Base-by-base conservation (phyloP, 441 rosid species). In the Pelargonium australe region DNA sequence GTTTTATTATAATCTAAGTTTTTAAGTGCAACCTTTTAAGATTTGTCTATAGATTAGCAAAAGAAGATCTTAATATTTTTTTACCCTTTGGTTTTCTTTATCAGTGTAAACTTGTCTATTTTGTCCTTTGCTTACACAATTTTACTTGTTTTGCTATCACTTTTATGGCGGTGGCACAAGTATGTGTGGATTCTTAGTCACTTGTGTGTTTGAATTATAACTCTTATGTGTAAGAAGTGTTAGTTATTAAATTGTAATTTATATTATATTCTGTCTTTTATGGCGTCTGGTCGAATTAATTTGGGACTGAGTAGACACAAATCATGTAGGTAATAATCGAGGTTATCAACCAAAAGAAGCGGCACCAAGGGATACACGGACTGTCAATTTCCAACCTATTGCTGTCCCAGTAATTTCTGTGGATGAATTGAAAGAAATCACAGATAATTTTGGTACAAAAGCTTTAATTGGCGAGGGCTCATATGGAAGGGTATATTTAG, bases 391-490 rank as follows among this genome's bases (percentile, higher is more conserved):
- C 70, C 83, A 86, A 75, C 89, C 88, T 31, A 81, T 86, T 40
- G 69, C 78, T 63, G 80, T 85, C 64, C 80, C 83, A 10, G 76
- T 75, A 11, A 76, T 85, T 73, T 19, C 75, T 7, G 80, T 86
- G 11, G 83, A 82, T 71, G 90, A 86, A 37, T 49, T 83, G 61
- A 82, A 77, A 85, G 85, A 76, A 0, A 77, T 85, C 14, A 86
- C 85, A 0, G 86, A 83, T 74, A 80, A 85, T 77, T 88, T 84
- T 61, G 83, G 90, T 41, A 49, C 80, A 5, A 74, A 80, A 71
- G 74, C 83, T 37, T 85, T 88, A 66, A 78, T 83, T 25, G 84
- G 89, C 9, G 89, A 86, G 81, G 88, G 93, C 13, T 85, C 89
- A 0, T 81, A 80, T 63, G 93, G 89, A 73, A 79, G 85, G 80